Percentiles rank a stretch among this genome's conserved stretches.
phyloP scores from a whole-genome alignment of 441 rosid species.

The Kokia cookei region DNA sequence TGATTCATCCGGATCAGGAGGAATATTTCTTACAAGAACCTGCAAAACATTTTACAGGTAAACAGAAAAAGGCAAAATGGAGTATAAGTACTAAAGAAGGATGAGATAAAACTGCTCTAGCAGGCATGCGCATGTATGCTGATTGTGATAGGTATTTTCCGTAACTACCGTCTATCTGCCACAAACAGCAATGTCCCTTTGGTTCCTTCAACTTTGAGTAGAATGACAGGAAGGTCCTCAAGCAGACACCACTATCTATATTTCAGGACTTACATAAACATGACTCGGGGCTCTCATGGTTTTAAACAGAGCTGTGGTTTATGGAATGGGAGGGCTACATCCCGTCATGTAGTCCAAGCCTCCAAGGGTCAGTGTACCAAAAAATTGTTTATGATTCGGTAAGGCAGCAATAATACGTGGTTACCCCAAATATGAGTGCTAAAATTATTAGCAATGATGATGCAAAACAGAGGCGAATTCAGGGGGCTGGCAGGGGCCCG shows the following conservation, averaged over 20 bases:
- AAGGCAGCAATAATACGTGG: not conserved
- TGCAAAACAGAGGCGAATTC: not conserved
- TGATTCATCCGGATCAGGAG: conserved; percentile 93
- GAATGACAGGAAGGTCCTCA: not conserved
- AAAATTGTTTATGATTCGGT: not conserved
- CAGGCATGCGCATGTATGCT: not conserved
- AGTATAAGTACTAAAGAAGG: not conserved
- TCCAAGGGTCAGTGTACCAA: not conserved
- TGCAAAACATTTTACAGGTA: conserved; percentile 21
- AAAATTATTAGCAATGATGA: not conserved
- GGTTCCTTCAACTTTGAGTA: not conserved
- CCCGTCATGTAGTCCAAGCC: not conserved
- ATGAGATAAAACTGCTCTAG: not conserved
- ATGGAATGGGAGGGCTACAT: not conserved
- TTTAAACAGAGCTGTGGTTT: not conserved
- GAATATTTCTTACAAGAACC: conserved; percentile 94
- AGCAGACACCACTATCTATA: not conserved
- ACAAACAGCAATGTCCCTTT: not conserved
- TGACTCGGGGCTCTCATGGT: not conserved
- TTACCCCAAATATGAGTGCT: not conserved
- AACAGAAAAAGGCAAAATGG: not conserved
- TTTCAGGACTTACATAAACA: not conserved
- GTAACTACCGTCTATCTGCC: not conserved
- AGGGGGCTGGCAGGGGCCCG: no score
- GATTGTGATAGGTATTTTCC: not conserved